A percentile compares a stretch with the other conserved stretches of the same genome.
phyloP scores from a whole-genome alignment of 164 flowering plant species.

The Protea cynaroides region DNA sequence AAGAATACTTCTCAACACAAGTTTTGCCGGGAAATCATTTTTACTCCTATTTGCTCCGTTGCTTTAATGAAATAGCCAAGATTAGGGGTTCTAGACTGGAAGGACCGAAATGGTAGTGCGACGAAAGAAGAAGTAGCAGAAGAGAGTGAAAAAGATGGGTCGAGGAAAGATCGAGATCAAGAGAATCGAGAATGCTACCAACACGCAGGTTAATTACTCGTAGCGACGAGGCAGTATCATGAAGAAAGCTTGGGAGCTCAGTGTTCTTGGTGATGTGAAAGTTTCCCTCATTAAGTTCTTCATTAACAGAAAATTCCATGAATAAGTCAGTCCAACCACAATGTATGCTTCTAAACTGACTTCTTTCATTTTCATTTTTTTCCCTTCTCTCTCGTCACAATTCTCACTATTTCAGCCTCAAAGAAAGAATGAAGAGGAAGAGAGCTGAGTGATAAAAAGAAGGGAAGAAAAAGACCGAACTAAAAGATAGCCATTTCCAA shows the following conservation, averaged over 20 bases:
- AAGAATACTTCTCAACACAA: neutral
- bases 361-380: no score
- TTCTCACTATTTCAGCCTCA: no score
- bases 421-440: no score
- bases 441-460: no score
- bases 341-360: slow-evolving; percentile 17
- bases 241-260: slow-evolving; percentile 57
- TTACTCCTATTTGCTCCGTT: no score
- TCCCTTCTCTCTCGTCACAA: no score
- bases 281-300: slow-evolving; percentile 57
- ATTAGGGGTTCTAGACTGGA: no score
- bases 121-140: no score
- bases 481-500: no score
- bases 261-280: slow-evolving; percentile 52
- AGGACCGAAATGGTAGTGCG: no score
- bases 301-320: slow-evolving; percentile 37
- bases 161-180: slow-evolving; percentile 62
- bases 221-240: slow-evolving; percentile 48
- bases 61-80: no score
- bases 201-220: slow-evolving; percentile 55
- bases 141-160: neutral
- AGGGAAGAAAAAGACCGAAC: no score
- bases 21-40: slow-evolving; percentile 4
- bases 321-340: slow-evolving; percentile 38
- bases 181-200: slow-evolving; percentile 49